Base-by-base conservation (phyloP, 257 asterid genomes). In the Ajuga chamaepitys region DNA sequence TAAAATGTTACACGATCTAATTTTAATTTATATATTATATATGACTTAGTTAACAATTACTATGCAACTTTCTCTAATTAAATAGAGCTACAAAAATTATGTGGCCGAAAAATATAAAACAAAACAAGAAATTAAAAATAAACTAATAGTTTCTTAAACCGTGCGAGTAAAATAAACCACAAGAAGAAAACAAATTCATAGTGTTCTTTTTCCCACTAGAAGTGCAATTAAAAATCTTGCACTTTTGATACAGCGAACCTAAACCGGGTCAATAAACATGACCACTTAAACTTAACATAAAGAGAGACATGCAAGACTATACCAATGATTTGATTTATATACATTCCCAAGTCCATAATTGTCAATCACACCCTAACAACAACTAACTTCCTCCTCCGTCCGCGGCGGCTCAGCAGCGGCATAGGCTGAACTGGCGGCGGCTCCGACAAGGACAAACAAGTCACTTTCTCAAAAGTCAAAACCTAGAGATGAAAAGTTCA, bases 211-310 rank as follows among this genome's bases (percentile, higher is more conserved):
- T 62, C 69, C 20, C 28, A 30, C 45, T 64, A 73, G 16, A 16
- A 74, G 75, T 71, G 80, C 80, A 78, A 74, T 52, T 22, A 67
- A 71, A 78, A 78, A 62, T 38, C 78, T 70, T 78, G 78, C 83
- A 78, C 80, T 67, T 30, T 78, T 26, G 67, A 72, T 72, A 75
- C 72, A 48, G 4, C 42, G 66, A 60, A 35, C 77, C 45, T 57
- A 60, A 66, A 40, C 26, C 7, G 66, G 73, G 61, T 53, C 66
- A 67, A 28, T 58, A 58, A 28, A 53, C 42, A 59, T 53, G 70
- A 66, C 46, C 42, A 25, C 66, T 16, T 17, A 20, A 64, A 53
- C n/a, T n/a, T n/a, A 64, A 32, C 73, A 47, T 58, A 41, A 55
- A 53, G 30, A 44, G 20, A 47, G 26, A 66, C 52, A 50, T 41